These are phyloP conservation scores for Saccharomycopsis hybrid DNA, from an alignment of 1,139 yeast species.

Conservation along the genomic window DNA sequence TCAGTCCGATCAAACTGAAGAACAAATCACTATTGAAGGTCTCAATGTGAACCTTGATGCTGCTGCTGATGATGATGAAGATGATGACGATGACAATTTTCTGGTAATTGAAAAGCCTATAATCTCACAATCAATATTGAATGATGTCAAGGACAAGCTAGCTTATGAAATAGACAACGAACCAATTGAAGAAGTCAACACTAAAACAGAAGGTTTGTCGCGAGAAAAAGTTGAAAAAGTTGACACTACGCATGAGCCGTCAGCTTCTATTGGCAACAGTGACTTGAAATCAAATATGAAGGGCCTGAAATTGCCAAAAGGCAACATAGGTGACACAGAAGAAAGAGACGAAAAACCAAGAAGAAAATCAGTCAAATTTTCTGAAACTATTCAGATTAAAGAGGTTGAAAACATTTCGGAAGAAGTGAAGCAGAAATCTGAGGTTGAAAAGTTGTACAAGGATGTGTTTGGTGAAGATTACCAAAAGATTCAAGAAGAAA, in stretches of 20 bases:
- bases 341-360: background rate
- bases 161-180: slow-evolving; percentile 16
- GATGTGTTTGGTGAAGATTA: slow-evolving; percentile 20
- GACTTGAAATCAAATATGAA: slow-evolving; percentile 8
- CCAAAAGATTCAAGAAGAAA: slow-evolving; percentile 12
- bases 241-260: background rate
- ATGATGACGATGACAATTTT: slow-evolving; percentile 3
- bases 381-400: slow-evolving; percentile 14
- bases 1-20: background rate
- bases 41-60: background rate
- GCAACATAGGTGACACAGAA: background rate
- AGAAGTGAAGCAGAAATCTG: slow-evolving; percentile 6
- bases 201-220: background rate
- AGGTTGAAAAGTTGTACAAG: slow-evolving; percentile 17
- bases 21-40: slow-evolving; percentile 1
- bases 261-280: background rate
- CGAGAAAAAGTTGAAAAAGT: background rate
- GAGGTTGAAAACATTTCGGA: slow-evolving; percentile 5
- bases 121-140: slow-evolving; percentile 13
- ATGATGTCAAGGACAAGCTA: slow-evolving; percentile 11
- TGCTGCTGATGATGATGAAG: slow-evolving; percentile 10
- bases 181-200: slow-evolving; percentile 1
- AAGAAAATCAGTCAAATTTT: slow-evolving; percentile 15
- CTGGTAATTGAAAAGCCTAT: slow-evolving; percentile 13
- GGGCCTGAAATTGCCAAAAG: background rate